Conservation (phyloP, 345 rosid species). For the Linum trigynum region DNA sequence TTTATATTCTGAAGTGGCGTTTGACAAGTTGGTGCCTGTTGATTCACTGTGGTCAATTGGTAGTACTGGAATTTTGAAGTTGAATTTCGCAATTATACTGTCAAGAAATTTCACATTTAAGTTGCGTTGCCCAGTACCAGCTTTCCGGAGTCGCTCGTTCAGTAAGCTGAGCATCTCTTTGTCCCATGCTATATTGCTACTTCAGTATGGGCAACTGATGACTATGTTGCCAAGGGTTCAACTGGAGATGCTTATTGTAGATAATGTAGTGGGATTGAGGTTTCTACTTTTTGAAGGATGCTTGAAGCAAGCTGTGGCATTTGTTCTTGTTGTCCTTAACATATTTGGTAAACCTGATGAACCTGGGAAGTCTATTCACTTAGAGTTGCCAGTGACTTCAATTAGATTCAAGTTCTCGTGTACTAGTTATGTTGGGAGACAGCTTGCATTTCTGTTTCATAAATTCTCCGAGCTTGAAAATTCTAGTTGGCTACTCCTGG, state of each 20-base stretch:
- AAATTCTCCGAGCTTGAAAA: constrained; percentile 44
- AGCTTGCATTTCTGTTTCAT: constrained; percentile 53
- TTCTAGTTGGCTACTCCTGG: constrained; percentile 55
- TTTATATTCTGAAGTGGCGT: constrained; percentile 26
- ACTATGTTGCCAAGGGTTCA: constrained; percentile 59
- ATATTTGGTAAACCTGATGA: constrained; percentile 39
- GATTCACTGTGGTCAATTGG: constrained; percentile 22
- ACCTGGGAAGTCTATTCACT: constrained; percentile 37
- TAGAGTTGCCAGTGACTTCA: constrained; percentile 59
- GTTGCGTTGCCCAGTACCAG: constrained; percentile 27
- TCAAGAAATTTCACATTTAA: constrained; percentile 29
- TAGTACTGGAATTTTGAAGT: constrained; percentile 27
- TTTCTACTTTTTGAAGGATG: constrained; percentile 70
- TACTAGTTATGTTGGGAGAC: constrained; percentile 40
- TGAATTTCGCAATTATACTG: constrained; percentile 28
- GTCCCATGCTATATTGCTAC: constrained; percentile 34
- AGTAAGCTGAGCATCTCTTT: constrained; percentile 34
- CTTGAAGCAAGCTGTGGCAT: constrained; percentile 55
- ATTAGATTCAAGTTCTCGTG: constrained; percentile 58
- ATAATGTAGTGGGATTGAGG: constrained; percentile 64
- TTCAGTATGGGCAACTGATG: constrained; percentile 47
- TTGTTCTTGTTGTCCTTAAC: constrained; percentile 44
- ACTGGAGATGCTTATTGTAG: constrained; percentile 81
- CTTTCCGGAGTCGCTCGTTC: constrained; percentile 25
- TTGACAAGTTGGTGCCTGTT: constrained; percentile 7